A percentile compares a stretch with the other conserved stretches of the same genome.
Conservation (phyloP, 2,329 filamentous ascomycete species). For the Acephala macrosclerotiorum region DNA sequence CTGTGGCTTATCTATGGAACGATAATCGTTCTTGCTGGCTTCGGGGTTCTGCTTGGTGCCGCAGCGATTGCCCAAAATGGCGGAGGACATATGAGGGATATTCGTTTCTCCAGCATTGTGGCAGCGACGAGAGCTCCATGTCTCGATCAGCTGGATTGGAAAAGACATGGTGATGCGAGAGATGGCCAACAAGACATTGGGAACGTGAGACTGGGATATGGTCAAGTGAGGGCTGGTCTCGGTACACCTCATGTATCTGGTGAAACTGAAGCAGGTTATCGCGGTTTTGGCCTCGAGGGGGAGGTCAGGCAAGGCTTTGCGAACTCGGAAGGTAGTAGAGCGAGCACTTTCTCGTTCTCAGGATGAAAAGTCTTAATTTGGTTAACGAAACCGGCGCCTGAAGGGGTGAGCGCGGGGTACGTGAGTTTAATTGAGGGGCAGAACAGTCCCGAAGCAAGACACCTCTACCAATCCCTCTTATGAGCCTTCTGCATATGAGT, state of each 20-base stretch:
- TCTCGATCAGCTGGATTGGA: constrained; percentile 4
- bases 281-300: not conserved
- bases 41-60: not conserved
- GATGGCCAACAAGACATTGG: not conserved
- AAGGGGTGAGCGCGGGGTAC: no score
- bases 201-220: not conserved
- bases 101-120: not conserved
- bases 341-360: not conserved
- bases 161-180: no score
- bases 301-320: not conserved
- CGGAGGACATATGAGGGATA: not conserved
- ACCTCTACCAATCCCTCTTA: no score
- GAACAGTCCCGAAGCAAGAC: no score
- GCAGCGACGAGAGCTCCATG: not conserved
- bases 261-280: not conserved
- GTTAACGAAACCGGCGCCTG: no score
- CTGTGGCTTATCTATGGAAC: not conserved
- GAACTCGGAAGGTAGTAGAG: not conserved
- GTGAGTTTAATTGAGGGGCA: no score
- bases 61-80: not conserved
- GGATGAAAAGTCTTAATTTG: not conserved
- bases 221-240: not conserved
- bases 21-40: not conserved
- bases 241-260: not conserved
- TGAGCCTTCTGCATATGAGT: not conserved